phyloP scores from a whole-genome alignment of 1,139 yeast species.

The Hansenula sp. region DNA sequence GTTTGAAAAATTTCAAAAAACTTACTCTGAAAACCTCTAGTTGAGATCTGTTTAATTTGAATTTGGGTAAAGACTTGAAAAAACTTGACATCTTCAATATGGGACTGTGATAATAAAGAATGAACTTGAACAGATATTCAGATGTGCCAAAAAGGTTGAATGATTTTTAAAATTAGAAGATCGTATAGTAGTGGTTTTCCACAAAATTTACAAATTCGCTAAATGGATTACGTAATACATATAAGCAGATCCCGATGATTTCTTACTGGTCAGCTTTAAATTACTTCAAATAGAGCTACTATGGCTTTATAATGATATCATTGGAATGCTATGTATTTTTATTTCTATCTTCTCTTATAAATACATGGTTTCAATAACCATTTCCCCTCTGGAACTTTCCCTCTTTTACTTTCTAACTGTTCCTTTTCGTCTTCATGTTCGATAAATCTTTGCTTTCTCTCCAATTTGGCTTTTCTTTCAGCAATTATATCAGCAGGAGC shows the following conservation, averaged over 20 bases:
- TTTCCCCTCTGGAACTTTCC: conserved; percentile 67
- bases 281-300: too few relatives aligned
- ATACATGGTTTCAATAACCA: conserved; percentile 95
- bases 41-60: conserved; percentile 45
- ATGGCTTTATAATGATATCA: too few relatives aligned
- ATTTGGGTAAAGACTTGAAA: background rate
- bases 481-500: conserved; percentile 69
- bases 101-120: too few relatives aligned
- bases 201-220: background rate
- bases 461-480: conserved; percentile 61
- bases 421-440: conserved; percentile 66
- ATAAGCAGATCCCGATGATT: background rate
- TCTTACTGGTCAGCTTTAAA: too few relatives aligned
- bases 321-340: background rate
- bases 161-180: too few relatives aligned
- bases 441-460: conserved; percentile 64
- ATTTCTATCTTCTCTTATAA: conserved; percentile 73
- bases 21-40: conserved; percentile 67
- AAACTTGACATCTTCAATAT: background rate
- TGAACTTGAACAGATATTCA: too few relatives aligned
- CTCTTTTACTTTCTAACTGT: conserved; percentile 51
- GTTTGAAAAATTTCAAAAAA: conserved; percentile 9
- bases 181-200: background rate
- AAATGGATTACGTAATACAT: background rate
- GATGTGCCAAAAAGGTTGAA: too few relatives aligned